A percentile compares a stretch with the other conserved stretches of the same genome.
phyloP scores from a whole-genome alignment of 2,329 filamentous ascomycete species.

The Aspergillus quadricinctus region DNA sequence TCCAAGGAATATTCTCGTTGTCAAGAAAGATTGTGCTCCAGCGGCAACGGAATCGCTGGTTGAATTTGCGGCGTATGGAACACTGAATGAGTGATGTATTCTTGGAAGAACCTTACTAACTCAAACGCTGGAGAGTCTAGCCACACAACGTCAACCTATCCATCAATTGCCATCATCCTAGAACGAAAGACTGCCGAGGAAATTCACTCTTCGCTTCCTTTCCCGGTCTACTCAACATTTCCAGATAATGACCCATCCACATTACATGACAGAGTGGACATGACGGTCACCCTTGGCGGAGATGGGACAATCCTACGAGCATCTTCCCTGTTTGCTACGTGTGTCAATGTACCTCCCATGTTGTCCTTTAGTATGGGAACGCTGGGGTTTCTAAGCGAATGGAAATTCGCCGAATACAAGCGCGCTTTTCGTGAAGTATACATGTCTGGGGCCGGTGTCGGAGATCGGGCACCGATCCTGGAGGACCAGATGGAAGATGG shows the following conservation, averaged over 20 bases:
- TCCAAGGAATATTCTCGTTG: constrained; percentile 63
- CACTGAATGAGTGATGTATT: neutral
- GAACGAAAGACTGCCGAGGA: constrained; percentile 70
- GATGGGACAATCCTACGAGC: constrained; percentile 88
- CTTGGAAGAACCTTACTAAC: neutral
- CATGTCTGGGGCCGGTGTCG: constrained; percentile 64
- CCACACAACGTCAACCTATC: constrained; percentile 76
- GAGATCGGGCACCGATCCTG: constrained; percentile 43
- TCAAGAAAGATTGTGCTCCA: constrained; percentile 61
- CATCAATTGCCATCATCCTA: constrained; percentile 74
- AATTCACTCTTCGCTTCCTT: constrained; percentile 65
- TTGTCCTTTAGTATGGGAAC: constrained; percentile 97
- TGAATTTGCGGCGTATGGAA: constrained; percentile 50
- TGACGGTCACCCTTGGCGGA: constrained; percentile 85
- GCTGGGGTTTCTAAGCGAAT: constrained; percentile 89
- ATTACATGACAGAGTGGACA: constrained; percentile 76
- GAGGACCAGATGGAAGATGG: constrained; percentile 29
- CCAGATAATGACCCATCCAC: constrained; percentile 35
- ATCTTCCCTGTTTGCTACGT: constrained; percentile 78
- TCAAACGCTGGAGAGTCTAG: constrained; percentile 30
- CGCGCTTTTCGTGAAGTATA: constrained; percentile 88
- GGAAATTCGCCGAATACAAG: constrained; percentile 92
- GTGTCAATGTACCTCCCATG: constrained; percentile 78
- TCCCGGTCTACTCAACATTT: constrained; percentile 63
- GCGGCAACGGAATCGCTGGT: constrained; percentile 53